Conservation (phyloP, 83 land plant genomes). For the Thuja plicata region DNA sequence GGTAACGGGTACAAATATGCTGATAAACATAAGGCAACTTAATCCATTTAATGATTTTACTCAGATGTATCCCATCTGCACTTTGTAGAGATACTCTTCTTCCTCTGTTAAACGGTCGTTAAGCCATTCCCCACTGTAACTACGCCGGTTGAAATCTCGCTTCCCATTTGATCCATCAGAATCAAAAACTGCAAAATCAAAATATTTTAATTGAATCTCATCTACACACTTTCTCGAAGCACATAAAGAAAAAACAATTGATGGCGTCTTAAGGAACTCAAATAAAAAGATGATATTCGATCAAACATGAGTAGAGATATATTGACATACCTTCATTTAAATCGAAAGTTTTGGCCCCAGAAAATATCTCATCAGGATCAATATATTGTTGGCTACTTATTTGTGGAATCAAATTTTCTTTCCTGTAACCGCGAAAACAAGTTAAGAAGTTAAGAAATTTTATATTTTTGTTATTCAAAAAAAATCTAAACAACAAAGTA, state of each 20-base stretch:
- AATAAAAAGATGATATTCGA: neutral
- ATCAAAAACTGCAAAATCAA: conserved; percentile 45
- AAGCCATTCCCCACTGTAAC: conserved; percentile 55
- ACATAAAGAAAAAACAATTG: neutral
- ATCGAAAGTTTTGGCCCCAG: conserved; percentile 39
- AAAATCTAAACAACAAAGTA: neutral
- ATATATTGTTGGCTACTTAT: conserved; percentile 36
- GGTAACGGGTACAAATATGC: too few relatives aligned
- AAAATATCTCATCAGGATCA: conserved; percentile 58
- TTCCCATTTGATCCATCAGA: conserved; percentile 31
- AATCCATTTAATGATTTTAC: neutral
- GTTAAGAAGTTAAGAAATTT: neutral
- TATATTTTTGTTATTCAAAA: neutral
- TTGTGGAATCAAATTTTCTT: conserved; percentile 38
- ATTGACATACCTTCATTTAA: conserved; percentile 41
- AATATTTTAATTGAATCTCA: neutral
- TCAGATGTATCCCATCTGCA: conserved; percentile 46
- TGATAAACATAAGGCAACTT: neutral
- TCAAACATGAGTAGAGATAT: neutral
- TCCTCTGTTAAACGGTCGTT: conserved; percentile 34
- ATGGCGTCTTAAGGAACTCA: neutral
- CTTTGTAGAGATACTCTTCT: conserved; percentile 44
- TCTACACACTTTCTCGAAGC: neutral
- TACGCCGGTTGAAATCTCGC: conserved; percentile 28
- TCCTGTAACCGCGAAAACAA: conserved; percentile 22